Conservation (phyloP, 2,329 filamentous ascomycete species). For the Aureobasidium lini region DNA sequence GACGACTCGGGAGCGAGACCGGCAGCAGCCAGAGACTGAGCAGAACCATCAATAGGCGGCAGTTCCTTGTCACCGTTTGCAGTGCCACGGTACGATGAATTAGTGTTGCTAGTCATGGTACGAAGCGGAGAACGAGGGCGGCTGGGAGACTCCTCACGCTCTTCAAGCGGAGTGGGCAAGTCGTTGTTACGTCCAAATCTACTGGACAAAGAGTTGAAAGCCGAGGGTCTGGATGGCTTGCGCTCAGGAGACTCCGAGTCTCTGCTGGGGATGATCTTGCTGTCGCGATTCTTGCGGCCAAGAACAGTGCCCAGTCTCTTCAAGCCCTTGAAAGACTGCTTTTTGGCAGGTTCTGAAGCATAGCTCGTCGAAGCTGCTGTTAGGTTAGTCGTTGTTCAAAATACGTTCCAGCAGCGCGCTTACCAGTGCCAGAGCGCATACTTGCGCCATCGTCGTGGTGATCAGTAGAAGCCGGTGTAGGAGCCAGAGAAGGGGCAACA, state of each 20-base stretch:
- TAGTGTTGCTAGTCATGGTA: conserved; percentile 12
- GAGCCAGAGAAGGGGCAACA: conserved; percentile 20
- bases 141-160: conserved; percentile 22
- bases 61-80: conserved; percentile 2
- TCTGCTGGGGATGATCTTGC: conserved; percentile 36
- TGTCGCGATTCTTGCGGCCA: conserved; percentile 50
- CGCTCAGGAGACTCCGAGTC: conserved; percentile 39
- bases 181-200: conserved; percentile 55
- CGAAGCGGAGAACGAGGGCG: conserved; percentile 26
- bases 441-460: conserved; percentile 47
- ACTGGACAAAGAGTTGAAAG: conserved; percentile 56
- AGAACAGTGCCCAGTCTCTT: conserved; percentile 62
- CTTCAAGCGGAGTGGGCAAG: conserved; percentile 39
- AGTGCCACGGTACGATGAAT: background rate
- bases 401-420: conserved; percentile 14
- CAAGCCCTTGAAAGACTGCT: conserved; percentile 37
- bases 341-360: conserved; percentile 26
- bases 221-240: conserved; percentile 45
- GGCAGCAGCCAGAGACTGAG: conserved; percentile 10
- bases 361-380: background rate
- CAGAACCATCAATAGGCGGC: conserved; percentile 9
- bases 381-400: conserved; percentile 40
- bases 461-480: conserved; percentile 24
- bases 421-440: conserved; percentile 46
- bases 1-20: conserved; percentile 11